Evolutionary conservation across 495 filamentous ascomycete species (phyloP), one percentile per base, ranked within the genome.

Genomic region (Zalerion maritima): DNA sequence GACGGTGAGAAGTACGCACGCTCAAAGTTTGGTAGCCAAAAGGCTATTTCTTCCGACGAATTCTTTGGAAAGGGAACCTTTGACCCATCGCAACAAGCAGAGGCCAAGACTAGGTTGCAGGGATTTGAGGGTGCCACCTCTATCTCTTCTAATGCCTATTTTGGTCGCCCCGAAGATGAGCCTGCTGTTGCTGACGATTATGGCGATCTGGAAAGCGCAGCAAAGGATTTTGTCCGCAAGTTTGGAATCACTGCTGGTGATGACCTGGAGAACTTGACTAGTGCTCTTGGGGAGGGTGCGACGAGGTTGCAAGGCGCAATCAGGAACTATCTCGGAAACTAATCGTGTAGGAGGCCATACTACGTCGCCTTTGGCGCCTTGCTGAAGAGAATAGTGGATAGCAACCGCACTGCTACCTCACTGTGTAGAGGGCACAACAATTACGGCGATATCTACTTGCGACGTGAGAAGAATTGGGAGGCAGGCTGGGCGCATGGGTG

Each of bases 141-240:
- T 28, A 97, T 97, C 50, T 94, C 84, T 7, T 89, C 81, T 28
- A 96, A 94, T 56, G 77, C 78, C 34, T 97, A 96, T 61, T 97
- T 97, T 54, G 89, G 89, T 31, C 78, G 85, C 18, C 75, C 84
- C 6, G 72, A 77, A 31, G 69, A 74, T 3, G 83, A 93, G 28
- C 75, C 75, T 17, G 37, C 57, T 14, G 45, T 46, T 23, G 55
- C 45, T 1, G 73, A 75, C 16, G 78, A 82, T 19, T 91, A 92
- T 37, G 81, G 84, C 10, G 84, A 92, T 44, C 54, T 97, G 32
- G 89, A 97, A 54, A 62, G 54, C n/a, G 83, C 83, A 0, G 89
- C 89, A 14, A 89, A 80, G 60, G 91, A 97, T 52, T 87, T 96
- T 54, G 72, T 94, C 13, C 69, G 91, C 28, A 81, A 79, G 41